Evolutionary conservation across 2,329 filamentous ascomycete genomes (phyloP), one percentile per base, ranked within the genome.

Genomic region (Pseudogymnoascus sp.): DNA sequence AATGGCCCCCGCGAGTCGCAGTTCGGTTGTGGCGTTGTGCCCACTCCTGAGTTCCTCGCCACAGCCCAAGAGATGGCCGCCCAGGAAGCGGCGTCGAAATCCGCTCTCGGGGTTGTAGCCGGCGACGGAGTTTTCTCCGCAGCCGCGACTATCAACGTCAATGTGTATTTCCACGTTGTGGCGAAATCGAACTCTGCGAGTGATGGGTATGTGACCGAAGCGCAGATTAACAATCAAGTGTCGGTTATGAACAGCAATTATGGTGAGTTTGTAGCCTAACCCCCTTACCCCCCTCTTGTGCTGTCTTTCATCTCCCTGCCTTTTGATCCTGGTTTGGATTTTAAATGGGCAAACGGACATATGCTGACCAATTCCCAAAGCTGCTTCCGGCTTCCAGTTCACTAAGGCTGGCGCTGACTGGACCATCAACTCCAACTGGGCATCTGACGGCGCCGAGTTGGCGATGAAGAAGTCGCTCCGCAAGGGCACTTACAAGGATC

Each of bases 401-500:
- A 64, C 62, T 6, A 65, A 70, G 11, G 62, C 62, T 12, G 70
- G 67, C 9, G 69, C 64, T 60, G 70, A 70, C 11, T 67, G 66
- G 12, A 73, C 70, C 47, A 67, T 71, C 63, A 74, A 74, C 65
- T 60, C 61, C 6, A 47, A 7, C 35, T 74, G 72, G 72, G 68
- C 67, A 38, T 63, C 64, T 37, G 69, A 75, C 63, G 60, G 63
- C 32, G 64, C 65, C 57, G 74, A 79, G 67, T 63, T 74, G 39
- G 70, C 67, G 47, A 79, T 79, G 76, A 79, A 79, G 73, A 67
- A 67, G 20, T 65, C 74, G 28, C 74, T 80, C 47, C 75, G 77
- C 67, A 73, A 76, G 69, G 73, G 71, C 57, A 65, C 65, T 61
- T 72, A 72, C 63, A 66, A 67, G 58, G 66, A 65, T 25, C 64